A percentile compares a stretch with the other conserved stretches of the same genome.
Conservation (phyloP, 495 filamentous ascomycete species). For the Penicillium argentinense region DNA sequence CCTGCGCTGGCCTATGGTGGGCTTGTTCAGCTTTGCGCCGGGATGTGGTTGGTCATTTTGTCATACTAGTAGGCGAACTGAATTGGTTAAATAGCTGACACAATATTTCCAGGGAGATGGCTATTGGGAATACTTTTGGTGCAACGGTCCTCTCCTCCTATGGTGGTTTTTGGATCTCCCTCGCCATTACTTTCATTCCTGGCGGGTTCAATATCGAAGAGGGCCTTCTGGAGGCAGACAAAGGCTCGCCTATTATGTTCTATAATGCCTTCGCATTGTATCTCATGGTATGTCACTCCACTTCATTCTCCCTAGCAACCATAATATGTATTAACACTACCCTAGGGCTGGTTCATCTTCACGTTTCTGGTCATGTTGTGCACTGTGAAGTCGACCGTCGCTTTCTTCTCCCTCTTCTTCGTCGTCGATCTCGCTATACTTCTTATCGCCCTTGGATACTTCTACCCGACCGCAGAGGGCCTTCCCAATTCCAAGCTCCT, state of each 20-base stretch:
- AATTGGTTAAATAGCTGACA: no score
- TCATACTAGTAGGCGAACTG: no score
- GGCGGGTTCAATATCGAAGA: constrained; percentile 60
- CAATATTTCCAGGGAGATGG: constrained; percentile 81
- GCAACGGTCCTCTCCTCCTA: constrained; percentile 93
- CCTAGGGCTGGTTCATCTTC: constrained; percentile 93
- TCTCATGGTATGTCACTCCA: constrained; percentile 56
- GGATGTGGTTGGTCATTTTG: not conserved
- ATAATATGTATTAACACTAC: no score
- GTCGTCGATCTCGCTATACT: constrained; percentile 82
- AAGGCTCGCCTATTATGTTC: constrained; percentile 43
- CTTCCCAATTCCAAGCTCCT: constrained; percentile 48
- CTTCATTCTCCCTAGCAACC: not conserved
- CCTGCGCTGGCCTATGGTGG: constrained; percentile 71
- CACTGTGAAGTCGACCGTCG: constrained; percentile 85
- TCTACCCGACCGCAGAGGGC: constrained; percentile 41
- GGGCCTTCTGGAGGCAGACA: constrained; percentile 42
- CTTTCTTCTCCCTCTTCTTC: constrained; percentile 90
- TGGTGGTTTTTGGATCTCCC: constrained; percentile 92
- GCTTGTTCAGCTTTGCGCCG: constrained; percentile 68
- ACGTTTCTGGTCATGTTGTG: constrained; percentile 76
- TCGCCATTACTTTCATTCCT: constrained; percentile 78
- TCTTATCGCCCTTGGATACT: constrained; percentile 69
- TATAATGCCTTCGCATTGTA: constrained; percentile 73
- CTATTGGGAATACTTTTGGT: constrained; percentile 89